Percentiles rank a stretch among this genome's conserved stretches.
These are phyloP conservation scores for Mycena filopes DNA, from an alignment of 768 basidiomycete species.

Conservation along the genomic window DNA sequence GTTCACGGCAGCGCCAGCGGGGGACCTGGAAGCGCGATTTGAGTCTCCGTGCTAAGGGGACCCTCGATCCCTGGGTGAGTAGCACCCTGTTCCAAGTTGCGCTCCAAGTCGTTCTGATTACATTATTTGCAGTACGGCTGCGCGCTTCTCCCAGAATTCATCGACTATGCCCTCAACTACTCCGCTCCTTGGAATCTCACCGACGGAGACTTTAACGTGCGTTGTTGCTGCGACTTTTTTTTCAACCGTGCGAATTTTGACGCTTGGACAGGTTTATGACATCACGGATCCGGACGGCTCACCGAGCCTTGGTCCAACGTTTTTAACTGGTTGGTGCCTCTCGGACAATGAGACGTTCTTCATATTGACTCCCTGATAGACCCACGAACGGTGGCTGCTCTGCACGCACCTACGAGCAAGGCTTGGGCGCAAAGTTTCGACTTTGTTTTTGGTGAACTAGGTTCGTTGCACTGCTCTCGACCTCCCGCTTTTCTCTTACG, in stretches of 20 bases:
- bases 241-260: not conserved
- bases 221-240: conserved; percentile 27
- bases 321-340: conserved; percentile 65
- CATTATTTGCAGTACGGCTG: conserved; percentile 64
- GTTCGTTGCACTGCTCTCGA: conserved; percentile 19
- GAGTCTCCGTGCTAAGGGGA: conserved; percentile 59
- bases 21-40: conserved; percentile 60
- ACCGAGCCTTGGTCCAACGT: conserved; percentile 60
- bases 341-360: not conserved
- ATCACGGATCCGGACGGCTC: conserved; percentile 60
- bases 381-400: conserved; percentile 62
- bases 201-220: conserved; percentile 44
- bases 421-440: conserved; percentile 53
- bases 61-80: conserved; percentile 65
- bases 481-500: conserved; percentile 8
- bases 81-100: not conserved
- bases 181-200: conserved; percentile 67
- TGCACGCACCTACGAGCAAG: conserved; percentile 75
- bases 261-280: conserved; percentile 57
- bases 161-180: conserved; percentile 80
- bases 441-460: conserved; percentile 50
- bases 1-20: conserved; percentile 38
- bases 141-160: conserved; percentile 68
- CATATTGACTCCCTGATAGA: conserved; percentile 47
- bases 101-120: not conserved